Percentiles rank a stretch among this genome's conserved stretches.
phyloP scores from a whole-genome alignment of 345 rosid species.

The Viola odorata region DNA sequence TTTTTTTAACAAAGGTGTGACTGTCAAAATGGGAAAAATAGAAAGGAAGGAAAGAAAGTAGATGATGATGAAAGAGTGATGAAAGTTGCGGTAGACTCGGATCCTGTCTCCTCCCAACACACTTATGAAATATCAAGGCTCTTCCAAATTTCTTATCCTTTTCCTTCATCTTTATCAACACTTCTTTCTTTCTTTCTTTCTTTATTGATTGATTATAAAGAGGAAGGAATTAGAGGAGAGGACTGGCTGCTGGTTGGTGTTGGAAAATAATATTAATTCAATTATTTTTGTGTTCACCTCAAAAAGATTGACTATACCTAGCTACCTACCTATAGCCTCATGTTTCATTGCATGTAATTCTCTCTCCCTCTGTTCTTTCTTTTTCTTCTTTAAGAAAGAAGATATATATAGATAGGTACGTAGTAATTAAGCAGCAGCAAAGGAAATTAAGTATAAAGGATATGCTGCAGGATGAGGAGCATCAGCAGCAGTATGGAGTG shows the following conservation, averaged over 20 bases:
- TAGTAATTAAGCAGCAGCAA: background rate
- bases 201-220: background rate
- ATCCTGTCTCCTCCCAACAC: slow-evolving; percentile 49
- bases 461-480: slow-evolving; percentile 7
- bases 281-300: no score
- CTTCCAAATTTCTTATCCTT: background rate
- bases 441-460: background rate
- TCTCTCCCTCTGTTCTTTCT: background rate
- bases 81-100: slow-evolving; percentile 63
- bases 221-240: no score
- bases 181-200: background rate
- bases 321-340: background rate
- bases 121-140: background rate
- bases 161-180: background rate
- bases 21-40: no score
- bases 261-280: no score
- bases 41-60: no score
- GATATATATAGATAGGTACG: background rate
- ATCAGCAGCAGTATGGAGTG: slow-evolving; percentile 38
- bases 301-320: no score
- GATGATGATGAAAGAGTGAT: no score
- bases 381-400: slow-evolving; percentile 1
- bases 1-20: no score
- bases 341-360: background rate
- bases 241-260: no score